Conservation (phyloP, 1,284 basidiomycete genomes). For the Cutaneotrichosporon mucoides region DNA sequence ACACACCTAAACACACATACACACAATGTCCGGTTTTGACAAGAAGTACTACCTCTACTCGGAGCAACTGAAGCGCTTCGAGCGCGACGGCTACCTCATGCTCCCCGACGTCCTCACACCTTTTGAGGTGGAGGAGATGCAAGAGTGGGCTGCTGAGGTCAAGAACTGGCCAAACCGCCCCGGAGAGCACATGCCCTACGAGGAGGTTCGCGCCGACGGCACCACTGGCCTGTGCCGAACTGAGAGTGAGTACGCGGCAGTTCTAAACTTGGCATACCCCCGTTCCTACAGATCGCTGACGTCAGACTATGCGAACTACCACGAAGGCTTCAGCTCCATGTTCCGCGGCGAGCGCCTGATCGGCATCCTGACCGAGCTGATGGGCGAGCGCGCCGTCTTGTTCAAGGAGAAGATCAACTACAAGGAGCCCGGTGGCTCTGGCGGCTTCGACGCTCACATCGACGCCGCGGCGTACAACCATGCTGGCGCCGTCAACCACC, state of each 20-base stretch:
- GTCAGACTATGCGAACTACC: conserved; percentile 32
- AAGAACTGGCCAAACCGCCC: conserved; percentile 32
- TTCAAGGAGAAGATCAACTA: conserved; percentile 47
- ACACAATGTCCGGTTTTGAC: conserved; percentile 15
- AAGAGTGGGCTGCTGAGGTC: conserved; percentile 34
- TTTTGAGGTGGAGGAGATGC: conserved; percentile 22
- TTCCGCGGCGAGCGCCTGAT: conserved; percentile 29
- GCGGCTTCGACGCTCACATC: conserved; percentile 42
- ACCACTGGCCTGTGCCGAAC: conserved; percentile 32
- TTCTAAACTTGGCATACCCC: no score
- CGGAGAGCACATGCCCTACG: conserved; percentile 39
- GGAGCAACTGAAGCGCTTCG: conserved; percentile 20
- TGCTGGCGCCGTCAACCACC: conserved; percentile 26
- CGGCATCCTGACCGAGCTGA: conserved; percentile 27
- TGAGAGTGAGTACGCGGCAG: no score
- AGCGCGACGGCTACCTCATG: conserved; percentile 29
- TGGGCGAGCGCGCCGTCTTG: conserved; percentile 30
- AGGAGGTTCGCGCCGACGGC: conserved; percentile 32
- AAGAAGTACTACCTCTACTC: conserved; percentile 18
- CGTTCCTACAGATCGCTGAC: no score
- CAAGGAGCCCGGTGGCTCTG: conserved; percentile 34
- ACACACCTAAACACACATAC: no score
- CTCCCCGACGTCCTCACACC: conserved; percentile 23
- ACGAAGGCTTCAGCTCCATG: conserved; percentile 29
- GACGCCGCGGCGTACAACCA: conserved; percentile 34